A percentile compares a stretch with the other conserved stretches of the same genome.
These are phyloP conservation scores for Eragrostis curvula DNA, from an alignment of 176 grass and related monocot genomes.

Conservation along the genomic window DNA sequence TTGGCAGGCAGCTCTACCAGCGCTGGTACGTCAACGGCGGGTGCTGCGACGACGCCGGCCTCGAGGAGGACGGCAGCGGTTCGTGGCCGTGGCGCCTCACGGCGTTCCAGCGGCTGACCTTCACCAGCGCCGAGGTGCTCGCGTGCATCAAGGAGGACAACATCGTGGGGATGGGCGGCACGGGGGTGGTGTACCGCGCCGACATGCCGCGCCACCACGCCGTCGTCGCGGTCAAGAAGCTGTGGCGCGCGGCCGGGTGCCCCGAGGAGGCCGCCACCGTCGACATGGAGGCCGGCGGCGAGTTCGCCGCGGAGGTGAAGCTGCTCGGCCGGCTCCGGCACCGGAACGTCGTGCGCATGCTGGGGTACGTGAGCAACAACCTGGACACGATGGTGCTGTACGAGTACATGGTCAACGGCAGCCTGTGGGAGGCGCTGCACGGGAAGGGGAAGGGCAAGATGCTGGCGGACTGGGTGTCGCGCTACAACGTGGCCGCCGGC, in stretches of 20 bases:
- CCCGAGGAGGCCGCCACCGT: constrained; percentile 45
- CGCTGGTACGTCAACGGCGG: constrained; percentile 66
- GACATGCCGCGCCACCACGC: constrained; percentile 82
- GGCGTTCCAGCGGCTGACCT: constrained; percentile 85
- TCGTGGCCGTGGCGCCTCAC: constrained; percentile 95
- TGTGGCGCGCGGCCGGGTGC: constrained; percentile 66
- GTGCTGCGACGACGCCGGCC: constrained; percentile 63
- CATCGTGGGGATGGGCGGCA: constrained; percentile 93
- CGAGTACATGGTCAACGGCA: constrained; percentile 96
- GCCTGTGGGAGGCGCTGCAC: constrained; percentile 94
- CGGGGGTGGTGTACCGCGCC: constrained; percentile 87
- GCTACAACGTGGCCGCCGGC: constrained; percentile 87
- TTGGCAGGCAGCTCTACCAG: constrained; percentile 63
- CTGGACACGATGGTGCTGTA: constrained; percentile 92
- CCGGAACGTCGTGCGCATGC: constrained; percentile 87
- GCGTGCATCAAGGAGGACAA: constrained; percentile 92
- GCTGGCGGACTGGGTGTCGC: constrained; percentile 81
- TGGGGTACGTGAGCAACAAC: constrained; percentile 91
- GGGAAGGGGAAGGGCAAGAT: constrained; percentile 58
- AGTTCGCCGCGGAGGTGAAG: constrained; percentile 77
- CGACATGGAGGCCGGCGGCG: constrained; percentile 48
- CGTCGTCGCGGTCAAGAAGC: constrained; percentile 87
- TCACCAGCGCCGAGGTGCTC: constrained; percentile 88
- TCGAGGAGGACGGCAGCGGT: constrained; percentile 48
- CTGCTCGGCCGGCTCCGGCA: constrained; percentile 86